Evolutionary conservation across 2,329 filamentous ascomycete genomes (phyloP), one percentile per base, ranked within the genome.

Genomic region (Fonsecaea multimorphosa): DNA sequence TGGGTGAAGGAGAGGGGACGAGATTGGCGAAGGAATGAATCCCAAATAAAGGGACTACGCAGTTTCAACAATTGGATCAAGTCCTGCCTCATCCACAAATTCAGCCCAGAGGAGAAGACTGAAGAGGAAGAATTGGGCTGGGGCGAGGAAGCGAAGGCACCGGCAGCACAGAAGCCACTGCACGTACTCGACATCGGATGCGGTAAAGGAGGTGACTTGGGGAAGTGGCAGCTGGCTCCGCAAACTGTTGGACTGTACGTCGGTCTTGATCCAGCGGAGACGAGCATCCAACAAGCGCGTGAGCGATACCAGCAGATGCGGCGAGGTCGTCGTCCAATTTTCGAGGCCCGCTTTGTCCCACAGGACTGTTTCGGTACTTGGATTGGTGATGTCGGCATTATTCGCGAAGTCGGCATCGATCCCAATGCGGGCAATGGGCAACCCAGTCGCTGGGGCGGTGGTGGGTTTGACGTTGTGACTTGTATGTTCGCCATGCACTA

Each of bases 401-500:
- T 99, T 57, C 86, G 86, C 56, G 87, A 96, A 63, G 92, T 99
- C 32, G 95, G 95, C 24, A 97, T 97, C 72, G 91, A 96, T 74
- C 83, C 86, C 0, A 89, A 89, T 66, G 86, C 84, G 14, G 88
- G 81, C 73, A 84, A 82, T 31, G 77, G 79, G 1, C 78, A 78
- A 27, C 78, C 84, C 36, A 91, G 87, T 78, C 88, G 87, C 44
- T 89, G 86, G 79, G 85, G 86, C 67, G 87, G 87, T 60, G 90
- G 90, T 62, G 93, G 94, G 3, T 99, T 98, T 73, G 95, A 99
- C 76, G 91, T 98, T 49, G 94, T 99, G 69, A 93, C 90, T 75
- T 97, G 97, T 87, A 99, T 99, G 95, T 99, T 99, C 78, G 96
- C 93, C 74, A 95, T 99, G 88, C 95, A 99, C 80, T 99, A 99